Evolutionary conservation across 23 red algal genomes (phyloP).

Genomic region (Chondrus crispus): DNA sequence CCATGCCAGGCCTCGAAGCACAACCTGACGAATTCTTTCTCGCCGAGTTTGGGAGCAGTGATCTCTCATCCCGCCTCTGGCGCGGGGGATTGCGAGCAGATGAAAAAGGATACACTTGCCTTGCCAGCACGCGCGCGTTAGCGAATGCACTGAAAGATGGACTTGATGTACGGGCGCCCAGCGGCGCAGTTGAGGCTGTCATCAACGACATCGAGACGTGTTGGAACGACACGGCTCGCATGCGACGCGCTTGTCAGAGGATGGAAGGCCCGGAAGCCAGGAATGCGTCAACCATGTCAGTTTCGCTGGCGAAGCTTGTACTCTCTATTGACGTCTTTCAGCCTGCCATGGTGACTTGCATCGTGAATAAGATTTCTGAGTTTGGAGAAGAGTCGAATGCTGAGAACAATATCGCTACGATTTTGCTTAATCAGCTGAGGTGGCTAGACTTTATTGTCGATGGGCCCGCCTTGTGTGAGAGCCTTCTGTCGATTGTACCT

Average conservation of each 20-base stretch:
- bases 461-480: conserved; percentile 32
- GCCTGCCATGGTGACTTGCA: conserved; percentile 12
- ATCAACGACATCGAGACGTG: conserved; percentile 34
- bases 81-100: conserved; percentile 47
- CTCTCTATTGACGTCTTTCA: conserved; percentile 60
- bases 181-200: conserved; percentile 19
- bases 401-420: conserved; percentile 43
- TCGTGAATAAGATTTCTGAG: conserved; percentile 56
- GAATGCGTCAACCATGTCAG: background rate
- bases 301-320: conserved; percentile 22
- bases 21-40: conserved; percentile 17
- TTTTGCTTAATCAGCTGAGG: conserved; percentile 32
- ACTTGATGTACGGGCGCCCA: background rate
- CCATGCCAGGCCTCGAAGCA: conserved; percentile 8
- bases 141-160: conserved; percentile 1
- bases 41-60: conserved; percentile 39
- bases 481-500: conserved; percentile 42
- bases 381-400: conserved; percentile 15
- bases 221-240: conserved; percentile 42
- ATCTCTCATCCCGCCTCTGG: conserved; percentile 39
- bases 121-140: conserved; percentile 5
- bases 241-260: conserved; percentile 27
- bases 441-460: conserved; percentile 65
- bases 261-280: background rate
- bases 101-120: conserved; percentile 1